Evolutionary conservation across 352 stramenopile genomes (phyloP), one percentile per base, ranked within the genome.

Genomic region (Globisporangium alternatum): DNA sequence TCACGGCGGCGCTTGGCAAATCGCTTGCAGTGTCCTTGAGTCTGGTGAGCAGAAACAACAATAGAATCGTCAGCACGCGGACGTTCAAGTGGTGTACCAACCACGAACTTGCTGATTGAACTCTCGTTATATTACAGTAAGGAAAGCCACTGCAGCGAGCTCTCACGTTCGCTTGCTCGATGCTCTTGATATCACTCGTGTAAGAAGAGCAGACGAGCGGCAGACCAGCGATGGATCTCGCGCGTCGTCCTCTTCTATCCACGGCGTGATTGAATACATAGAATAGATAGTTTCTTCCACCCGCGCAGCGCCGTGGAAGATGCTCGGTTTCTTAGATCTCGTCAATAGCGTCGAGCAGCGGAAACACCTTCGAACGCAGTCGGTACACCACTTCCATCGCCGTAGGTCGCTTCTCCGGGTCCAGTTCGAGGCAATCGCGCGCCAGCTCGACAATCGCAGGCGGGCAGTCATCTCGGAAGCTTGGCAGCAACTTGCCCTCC

Each of bases 401-500:
- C 3, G 80, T 92, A 7, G 85, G 83, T 7, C 83, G 80, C 41
- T 77, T 73, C 19, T 70, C 57, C 21, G 85, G 81, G 52, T 92
- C 80, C 31, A 92, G 70, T 56, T 80, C 79, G 25, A 92, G 65
- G 49, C 85, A 92, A 31, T 75, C 72, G 28, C 82, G 70, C 0
- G 83, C 85, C 13, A 94, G 60, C 19, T 75, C 71, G 7, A 85
- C 71, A 57, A 94, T 71, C 35, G 73, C 68, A 0, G 74, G 28
- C 0, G 83, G 83, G 55, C 80, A 90, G 28, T 87, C 77, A 13
- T 90, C 81, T 2, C 80, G 78, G 62, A 92, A 94, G 12, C 71
- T 89, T 33, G 83, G 83, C 30, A 90, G 66, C 60, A 94, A 60
- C 67, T 91, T 88, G 17, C 85, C 85, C 31, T 92, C 80, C 0